Evolutionary conservation across 805 yeast species (phyloP).

Genomic region (Ogataea pini): DNA sequence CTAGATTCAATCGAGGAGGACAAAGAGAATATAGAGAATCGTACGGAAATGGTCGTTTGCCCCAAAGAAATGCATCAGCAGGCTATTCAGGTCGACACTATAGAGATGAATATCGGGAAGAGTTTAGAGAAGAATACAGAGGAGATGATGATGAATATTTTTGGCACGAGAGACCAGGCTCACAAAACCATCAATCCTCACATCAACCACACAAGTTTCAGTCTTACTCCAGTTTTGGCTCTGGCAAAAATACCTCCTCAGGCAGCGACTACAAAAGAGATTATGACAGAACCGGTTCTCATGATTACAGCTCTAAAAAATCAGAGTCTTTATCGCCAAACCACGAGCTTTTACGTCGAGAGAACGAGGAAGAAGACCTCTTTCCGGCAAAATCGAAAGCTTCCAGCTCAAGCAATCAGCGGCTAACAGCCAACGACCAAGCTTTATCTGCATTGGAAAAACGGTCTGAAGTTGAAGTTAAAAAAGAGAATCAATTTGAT

Average conservation of each 20-base stretch:
- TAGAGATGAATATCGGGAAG: constrained; percentile 15
- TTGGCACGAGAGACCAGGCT: constrained; percentile 9
- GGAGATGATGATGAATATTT: constrained; percentile 16
- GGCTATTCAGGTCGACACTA: constrained; percentile 18
- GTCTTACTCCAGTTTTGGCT: constrained; percentile 5
- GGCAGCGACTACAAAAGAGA: constrained; percentile 17
- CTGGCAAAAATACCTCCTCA: background rate
- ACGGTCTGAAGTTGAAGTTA: background rate
- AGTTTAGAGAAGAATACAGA: constrained; percentile 17
- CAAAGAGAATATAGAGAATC: constrained; percentile 22
- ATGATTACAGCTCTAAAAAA: constrained; percentile 8
- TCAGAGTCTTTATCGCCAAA: constrained; percentile 21
- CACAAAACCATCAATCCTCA: constrained; percentile 2
- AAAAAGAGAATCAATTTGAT: background rate
- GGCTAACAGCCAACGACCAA: background rate
- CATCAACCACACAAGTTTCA: constrained; percentile 10
- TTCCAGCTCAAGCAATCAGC: background rate
- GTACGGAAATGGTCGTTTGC: constrained; percentile 9
- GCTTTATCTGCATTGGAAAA: background rate
- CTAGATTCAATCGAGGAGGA: constrained; percentile 16
- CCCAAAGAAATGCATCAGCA: constrained; percentile 9
- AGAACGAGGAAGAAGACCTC: constrained; percentile 16
- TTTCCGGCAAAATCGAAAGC: constrained; percentile 17
- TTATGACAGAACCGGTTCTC: constrained; percentile 8
- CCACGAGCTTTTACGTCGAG: constrained; percentile 9